Evolutionary conservation across 1,284 basidiomycete species (phyloP).

Genomic region (Trichosporon sp.): DNA sequence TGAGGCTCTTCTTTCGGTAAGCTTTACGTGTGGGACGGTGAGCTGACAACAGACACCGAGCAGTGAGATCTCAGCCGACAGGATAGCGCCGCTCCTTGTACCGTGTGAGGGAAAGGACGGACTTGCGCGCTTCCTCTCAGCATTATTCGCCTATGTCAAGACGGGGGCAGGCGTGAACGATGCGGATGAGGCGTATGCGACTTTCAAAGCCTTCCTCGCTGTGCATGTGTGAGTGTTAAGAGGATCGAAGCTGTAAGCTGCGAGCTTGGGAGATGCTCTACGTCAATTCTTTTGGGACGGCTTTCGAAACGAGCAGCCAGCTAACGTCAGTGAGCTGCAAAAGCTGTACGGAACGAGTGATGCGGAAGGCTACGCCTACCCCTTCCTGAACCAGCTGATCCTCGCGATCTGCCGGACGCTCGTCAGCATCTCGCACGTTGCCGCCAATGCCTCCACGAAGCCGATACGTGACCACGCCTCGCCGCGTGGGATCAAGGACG

Average conservation of each 20-base stretch:
- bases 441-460: constrained; percentile 38
- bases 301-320: neutral
- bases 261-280: too few species aligned
- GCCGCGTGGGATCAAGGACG: constrained; percentile 45
- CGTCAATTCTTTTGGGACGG: too few species aligned
- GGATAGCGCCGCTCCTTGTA: neutral
- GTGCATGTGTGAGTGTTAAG: constrained; percentile 40
- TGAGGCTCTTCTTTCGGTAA: constrained; percentile 33
- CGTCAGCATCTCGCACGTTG: constrained; percentile 26
- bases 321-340: constrained; percentile 41
- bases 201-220: constrained; percentile 35
- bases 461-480: constrained; percentile 41
- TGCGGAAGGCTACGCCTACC: constrained; percentile 37
- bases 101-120: constrained; percentile 29
- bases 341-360: constrained; percentile 40
- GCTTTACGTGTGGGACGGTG: neutral
- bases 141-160: constrained; percentile 39
- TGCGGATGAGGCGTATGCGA: constrained; percentile 30
- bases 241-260: too few species aligned
- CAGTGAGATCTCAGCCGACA: neutral
- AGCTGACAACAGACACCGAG: constrained; percentile 17
- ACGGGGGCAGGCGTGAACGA: constrained; percentile 12
- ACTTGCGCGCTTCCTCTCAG: constrained; percentile 36
- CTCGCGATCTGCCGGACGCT: constrained; percentile 27
- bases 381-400: constrained; percentile 44